Base-by-base conservation (phyloP, 2,329 filamentous ascomycete genomes). In the Emmonsiellopsis sp. region DNA sequence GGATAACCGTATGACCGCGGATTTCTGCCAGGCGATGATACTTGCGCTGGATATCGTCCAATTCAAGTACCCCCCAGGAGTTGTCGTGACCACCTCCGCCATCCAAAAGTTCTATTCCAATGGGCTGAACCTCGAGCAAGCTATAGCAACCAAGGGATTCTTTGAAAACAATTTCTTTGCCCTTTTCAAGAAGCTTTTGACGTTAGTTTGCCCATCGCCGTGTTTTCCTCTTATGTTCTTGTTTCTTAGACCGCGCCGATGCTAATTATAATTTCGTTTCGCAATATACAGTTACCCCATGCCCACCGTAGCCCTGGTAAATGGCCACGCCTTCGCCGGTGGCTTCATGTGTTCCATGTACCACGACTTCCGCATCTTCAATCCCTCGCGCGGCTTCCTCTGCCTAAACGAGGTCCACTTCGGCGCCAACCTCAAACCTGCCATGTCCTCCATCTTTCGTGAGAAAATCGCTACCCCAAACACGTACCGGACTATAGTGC, bases 331-430 rank as follows among this genome's bases (percentile, higher is more conserved):
- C 52, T 93, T 90, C 67, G 88, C 88, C 5, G 88, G 82, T 45
- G 88, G 86, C n/a, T 74, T 91, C 56, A 91, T 93, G 84, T 74
- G 86, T 8, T 81, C 86, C 55, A 87, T 89, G 80, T 82, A 86
- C 70, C 87, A 91, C 70, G 87, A 92, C 71, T 93, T 93, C 73
- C 81, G 88, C 32, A 77, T 93, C 60, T 86, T 88, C 73, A 86
- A 86, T 63, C 79, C 84, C 0, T 64, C 76, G 1, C 76, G 79
- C 17, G 88, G 88, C n/a, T 91, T 82, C 69, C 68, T 87, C 40
- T 92, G 88, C 69, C 73, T 93, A 60, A 92, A 92, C 68, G 88
- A 93, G 72, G 76, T 93, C 11, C 83, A 90, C 59, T 86, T 93
- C 57, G 87, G 88, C 50, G 84, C 85, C 1, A 81, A 85, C n/a